These are phyloP conservation scores for Withania somnifera DNA, from an alignment of 305 asterid genomes.

Conservation along the genomic window DNA sequence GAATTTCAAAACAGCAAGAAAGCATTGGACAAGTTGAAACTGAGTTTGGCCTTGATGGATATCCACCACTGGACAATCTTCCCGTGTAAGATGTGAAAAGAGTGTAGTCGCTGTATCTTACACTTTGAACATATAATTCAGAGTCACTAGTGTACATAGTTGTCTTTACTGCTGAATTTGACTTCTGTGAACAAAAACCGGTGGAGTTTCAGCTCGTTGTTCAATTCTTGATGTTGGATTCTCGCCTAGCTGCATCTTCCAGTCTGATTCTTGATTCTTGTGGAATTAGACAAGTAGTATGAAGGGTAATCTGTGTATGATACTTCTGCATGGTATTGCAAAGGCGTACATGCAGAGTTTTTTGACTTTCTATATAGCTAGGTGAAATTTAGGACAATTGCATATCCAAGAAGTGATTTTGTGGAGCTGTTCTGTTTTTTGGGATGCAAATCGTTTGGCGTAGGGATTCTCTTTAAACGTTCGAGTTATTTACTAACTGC, in stretches of 20 bases:
- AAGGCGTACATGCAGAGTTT: conserved; percentile 21
- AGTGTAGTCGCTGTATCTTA: neutral
- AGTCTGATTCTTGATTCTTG: neutral
- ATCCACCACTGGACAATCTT: conserved; percentile 43
- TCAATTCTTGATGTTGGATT: conserved; percentile 1
- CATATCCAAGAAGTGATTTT: conserved; percentile 2
- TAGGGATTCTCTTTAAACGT: neutral
- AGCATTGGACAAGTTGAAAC: conserved; percentile 35
- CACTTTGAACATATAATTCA: conserved; percentile 5
- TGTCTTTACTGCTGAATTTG: conserved; percentile 15
- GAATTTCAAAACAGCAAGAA: conserved; percentile 39
- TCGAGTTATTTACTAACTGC: neutral
- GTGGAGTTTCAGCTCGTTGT: neutral
- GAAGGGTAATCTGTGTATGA: conserved; percentile 25
- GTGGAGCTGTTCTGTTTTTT: neutral
- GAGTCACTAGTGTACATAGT: conserved; percentile 34
- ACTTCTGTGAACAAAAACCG: neutral
- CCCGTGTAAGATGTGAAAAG: conserved; percentile 24
- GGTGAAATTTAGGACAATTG: neutral
- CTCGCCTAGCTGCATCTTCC: neutral
- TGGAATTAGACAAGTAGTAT: conserved; percentile 8
- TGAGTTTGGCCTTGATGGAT: conserved; percentile 55
- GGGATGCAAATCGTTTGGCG: neutral
- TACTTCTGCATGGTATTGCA: conserved; percentile 11
- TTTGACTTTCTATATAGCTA: conserved; percentile 23